phyloP scores from a whole-genome alignment of 129 eudicot species.

The Solidago caesia region DNA sequence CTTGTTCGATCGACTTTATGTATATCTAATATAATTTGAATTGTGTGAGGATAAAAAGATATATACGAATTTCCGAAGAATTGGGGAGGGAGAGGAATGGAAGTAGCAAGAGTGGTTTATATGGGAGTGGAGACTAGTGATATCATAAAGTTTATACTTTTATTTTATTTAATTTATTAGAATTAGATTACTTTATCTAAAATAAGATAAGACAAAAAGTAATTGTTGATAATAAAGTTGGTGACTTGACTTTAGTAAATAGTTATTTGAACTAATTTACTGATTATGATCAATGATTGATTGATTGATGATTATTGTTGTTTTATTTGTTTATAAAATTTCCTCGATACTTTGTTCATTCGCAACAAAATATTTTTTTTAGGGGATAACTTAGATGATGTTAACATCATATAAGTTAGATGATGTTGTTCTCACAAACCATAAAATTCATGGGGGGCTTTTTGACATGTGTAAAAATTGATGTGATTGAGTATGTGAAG shows the following conservation, averaged over 20 bases:
- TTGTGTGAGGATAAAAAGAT: neutral
- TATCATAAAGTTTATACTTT: neutral
- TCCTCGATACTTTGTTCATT: too few relatives aligned
- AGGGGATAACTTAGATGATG: too few relatives aligned
- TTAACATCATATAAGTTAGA: too few relatives aligned
- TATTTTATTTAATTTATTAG: neutral
- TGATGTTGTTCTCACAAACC: too few relatives aligned
- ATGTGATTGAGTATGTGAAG: too few relatives aligned
- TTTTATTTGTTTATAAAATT: too few relatives aligned
- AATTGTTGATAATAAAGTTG: neutral
- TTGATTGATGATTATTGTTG: too few relatives aligned
- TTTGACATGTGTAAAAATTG: too few relatives aligned
- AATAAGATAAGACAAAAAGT: neutral
- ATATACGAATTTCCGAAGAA: neutral
- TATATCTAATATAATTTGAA: neutral
- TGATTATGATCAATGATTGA: too few relatives aligned
- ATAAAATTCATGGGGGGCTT: too few relatives aligned
- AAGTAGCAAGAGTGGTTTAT: slow-evolving; percentile 20
- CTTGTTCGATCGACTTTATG: neutral
- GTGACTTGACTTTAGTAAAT: neutral
- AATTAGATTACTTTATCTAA: too few relatives aligned
- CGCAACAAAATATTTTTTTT: too few relatives aligned
- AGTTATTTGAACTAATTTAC: neutral
- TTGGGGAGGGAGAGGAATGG: slow-evolving; percentile 3
- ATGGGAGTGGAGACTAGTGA: slow-evolving; percentile 11